phyloP scores from a whole-genome alignment of 176 grass and related monocot genomes.

The Triticum turgidum region DNA sequence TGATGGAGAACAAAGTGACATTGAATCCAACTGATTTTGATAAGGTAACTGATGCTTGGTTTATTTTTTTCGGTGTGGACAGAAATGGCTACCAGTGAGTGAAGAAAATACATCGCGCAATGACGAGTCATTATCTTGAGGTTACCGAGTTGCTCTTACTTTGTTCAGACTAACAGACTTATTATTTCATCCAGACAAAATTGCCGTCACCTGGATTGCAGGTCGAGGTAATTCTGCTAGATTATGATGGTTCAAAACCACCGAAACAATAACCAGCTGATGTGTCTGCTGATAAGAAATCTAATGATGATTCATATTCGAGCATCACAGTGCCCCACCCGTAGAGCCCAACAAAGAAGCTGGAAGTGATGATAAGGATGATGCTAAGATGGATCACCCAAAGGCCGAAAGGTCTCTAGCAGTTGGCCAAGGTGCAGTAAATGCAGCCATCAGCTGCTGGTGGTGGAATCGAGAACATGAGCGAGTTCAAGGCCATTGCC shows the following conservation, averaged over 20 bases:
- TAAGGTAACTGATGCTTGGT: slow-evolving; percentile 47
- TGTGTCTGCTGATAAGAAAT: slow-evolving; percentile 28
- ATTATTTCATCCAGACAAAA: slow-evolving; percentile 67
- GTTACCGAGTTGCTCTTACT: neutral
- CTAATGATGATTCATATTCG: slow-evolving; percentile 14
- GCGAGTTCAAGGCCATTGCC: slow-evolving; percentile 86
- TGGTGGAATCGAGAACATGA: slow-evolving; percentile 56
- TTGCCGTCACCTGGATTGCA: slow-evolving; percentile 86
- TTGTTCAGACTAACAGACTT: neutral
- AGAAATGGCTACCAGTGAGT: neutral
- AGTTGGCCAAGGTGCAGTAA: slow-evolving; percentile 2
- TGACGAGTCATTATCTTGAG: neutral
- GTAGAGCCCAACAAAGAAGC: slow-evolving; percentile 41
- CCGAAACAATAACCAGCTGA: slow-evolving; percentile 31
- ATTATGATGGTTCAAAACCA: slow-evolving; percentile 62
- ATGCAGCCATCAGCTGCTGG: slow-evolving; percentile 24
- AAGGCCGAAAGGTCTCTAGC: neutral
- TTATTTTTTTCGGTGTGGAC: no score
- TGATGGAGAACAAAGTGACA: slow-evolving; percentile 71
- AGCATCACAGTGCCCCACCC: slow-evolving; percentile 4
- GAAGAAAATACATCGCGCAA: neutral
- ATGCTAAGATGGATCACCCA: slow-evolving; percentile 69
- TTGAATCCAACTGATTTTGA: slow-evolving; percentile 61
- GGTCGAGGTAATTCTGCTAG: slow-evolving; percentile 77
- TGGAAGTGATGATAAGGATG: slow-evolving; percentile 67